Conservation (phyloP, 495 filamentous ascomycete genomes). For the Corynascus novoguineensis region DNA sequence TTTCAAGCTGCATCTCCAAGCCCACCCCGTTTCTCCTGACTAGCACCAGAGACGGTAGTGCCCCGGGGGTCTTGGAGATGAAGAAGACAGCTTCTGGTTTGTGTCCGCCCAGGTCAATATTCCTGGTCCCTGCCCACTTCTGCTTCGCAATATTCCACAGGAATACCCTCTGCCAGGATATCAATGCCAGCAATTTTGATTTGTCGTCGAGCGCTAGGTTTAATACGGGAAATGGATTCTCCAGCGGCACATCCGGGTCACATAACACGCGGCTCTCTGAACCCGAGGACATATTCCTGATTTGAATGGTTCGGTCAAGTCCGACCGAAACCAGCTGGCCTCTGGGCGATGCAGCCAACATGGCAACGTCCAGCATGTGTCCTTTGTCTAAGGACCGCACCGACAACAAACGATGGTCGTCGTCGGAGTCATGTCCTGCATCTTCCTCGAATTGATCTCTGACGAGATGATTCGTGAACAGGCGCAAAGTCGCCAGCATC, state of each 20-base stretch:
- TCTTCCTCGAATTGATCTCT: slow-evolving; percentile 44
- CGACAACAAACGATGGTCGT: slow-evolving; percentile 49
- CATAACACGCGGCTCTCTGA: slow-evolving; percentile 34
- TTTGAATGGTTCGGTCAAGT: slow-evolving; percentile 55
- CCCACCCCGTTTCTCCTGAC: slow-evolving; percentile 55
- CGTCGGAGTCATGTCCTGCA: slow-evolving; percentile 29
- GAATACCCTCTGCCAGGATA: slow-evolving; percentile 48
- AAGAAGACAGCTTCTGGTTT: slow-evolving; percentile 57
- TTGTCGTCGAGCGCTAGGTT: slow-evolving; percentile 54
- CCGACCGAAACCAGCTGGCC: slow-evolving; percentile 62
- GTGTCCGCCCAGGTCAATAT: slow-evolving; percentile 46
- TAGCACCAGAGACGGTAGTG: slow-evolving; percentile 45
- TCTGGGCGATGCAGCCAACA: slow-evolving; percentile 50
- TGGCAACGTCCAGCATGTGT: slow-evolving; percentile 59
- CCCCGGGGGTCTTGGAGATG: slow-evolving; percentile 27
- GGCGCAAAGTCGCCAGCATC: slow-evolving; percentile 49
- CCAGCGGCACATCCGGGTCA: slow-evolving; percentile 31
- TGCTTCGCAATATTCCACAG: slow-evolving; percentile 54
- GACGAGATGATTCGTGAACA: slow-evolving; percentile 63
- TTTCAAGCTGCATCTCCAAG: slow-evolving; percentile 42
- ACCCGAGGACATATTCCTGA: slow-evolving; percentile 53
- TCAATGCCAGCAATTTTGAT: slow-evolving; percentile 58
- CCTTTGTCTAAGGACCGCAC: slow-evolving; percentile 53
- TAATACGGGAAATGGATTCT: slow-evolving; percentile 52
- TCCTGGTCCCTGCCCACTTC: slow-evolving; percentile 44